Evolutionary conservation across 2,329 filamentous ascomycete genomes (phyloP), one percentile per base, ranked within the genome.

Genomic region (Claviceps fusiformis): DNA sequence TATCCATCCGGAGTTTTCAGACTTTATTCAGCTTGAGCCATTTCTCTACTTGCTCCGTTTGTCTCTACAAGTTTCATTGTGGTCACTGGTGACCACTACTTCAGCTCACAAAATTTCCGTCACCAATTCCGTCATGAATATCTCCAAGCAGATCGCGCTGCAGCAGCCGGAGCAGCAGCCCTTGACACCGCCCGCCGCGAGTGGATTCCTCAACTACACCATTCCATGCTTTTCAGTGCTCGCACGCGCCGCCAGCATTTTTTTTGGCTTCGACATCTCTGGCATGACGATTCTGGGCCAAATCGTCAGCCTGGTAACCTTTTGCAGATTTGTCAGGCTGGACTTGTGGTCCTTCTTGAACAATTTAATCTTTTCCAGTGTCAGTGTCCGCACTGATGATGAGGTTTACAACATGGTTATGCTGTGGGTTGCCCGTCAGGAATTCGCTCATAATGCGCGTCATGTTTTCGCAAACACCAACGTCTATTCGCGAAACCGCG

Each of bases 401-500:
- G 85, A 88, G 64, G 80, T 86, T 55, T 88, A 86, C 71, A 83
- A 83, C 63, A 85, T 86, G 62, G 63, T 87, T 45, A 86, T 87
- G 82, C 75, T 74, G 31, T 88, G 85, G 85, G 75, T 87, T 2
- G 75, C 83, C 2, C 68, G 72, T 39, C 84, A 88, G 66, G 66
- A 70, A 3, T 86, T 87, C 59, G 75, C 81, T 24, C 75, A 78
- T 57, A 70, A 71, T 5, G 79, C 82, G 0, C 79, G 81, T 15
- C 75, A 76, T 48, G 85, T 86, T 59, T 75, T 87, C 11, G 85
- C 81, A 45, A 84, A 83, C 62, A 84, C 82, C 6, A 79, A 78
- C 61, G 63, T 83, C 41, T 79, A 75, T 62, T 80, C 74, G 3
- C 72, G 78, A 15, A 70, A 67, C 52, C 80, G 75, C 71, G 73